These are phyloP conservation scores for Hygrophoropsis aurantiaca DNA, from an alignment of 768 basidiomycete species.

Conservation along the genomic window DNA sequence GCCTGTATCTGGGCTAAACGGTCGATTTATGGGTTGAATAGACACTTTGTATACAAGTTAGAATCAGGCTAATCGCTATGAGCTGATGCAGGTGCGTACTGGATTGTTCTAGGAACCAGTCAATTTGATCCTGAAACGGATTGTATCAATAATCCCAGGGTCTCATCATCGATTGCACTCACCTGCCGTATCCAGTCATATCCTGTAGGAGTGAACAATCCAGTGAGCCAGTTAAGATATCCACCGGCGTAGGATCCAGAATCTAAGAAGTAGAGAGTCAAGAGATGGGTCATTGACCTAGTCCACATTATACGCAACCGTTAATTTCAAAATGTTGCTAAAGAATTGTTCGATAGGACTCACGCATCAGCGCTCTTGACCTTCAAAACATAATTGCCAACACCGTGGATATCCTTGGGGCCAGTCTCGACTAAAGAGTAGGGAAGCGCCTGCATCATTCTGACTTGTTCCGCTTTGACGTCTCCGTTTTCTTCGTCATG, in stretches of 20 bases:
- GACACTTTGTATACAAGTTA: conserved; percentile 41
- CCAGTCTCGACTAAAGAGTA: conserved; percentile 83
- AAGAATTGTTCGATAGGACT: conserved; percentile 30
- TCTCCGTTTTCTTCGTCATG: conserved; percentile 81
- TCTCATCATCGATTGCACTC: conserved; percentile 13
- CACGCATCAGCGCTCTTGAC: conserved; percentile 82
- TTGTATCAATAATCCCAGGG: not conserved
- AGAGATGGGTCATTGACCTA: conserved; percentile 84
- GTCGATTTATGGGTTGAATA: conserved; percentile 75
- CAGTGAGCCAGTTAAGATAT: conserved; percentile 55
- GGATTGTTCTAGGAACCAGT: conserved; percentile 89
- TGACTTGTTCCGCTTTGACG: conserved; percentile 62
- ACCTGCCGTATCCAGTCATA: conserved; percentile 86
- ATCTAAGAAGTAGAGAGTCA: conserved; percentile 91
- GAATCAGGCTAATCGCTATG: not conserved
- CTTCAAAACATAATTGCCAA: conserved; percentile 89
- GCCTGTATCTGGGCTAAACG: conserved; percentile 75
- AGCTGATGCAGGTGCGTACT: conserved; percentile 31
- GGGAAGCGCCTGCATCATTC: conserved; percentile 74
- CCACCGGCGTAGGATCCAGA: conserved; percentile 76
- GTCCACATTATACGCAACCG: conserved; percentile 5
- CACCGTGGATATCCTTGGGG: conserved; percentile 82
- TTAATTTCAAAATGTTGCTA: not conserved
- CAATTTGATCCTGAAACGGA: conserved; percentile 61
- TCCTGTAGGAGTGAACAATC: conserved; percentile 63